A percentile compares a stretch with the other conserved stretches of the same genome.
Evolutionary conservation across 345 rosid species (phyloP).

Genomic region (Garcia nutans): DNA sequence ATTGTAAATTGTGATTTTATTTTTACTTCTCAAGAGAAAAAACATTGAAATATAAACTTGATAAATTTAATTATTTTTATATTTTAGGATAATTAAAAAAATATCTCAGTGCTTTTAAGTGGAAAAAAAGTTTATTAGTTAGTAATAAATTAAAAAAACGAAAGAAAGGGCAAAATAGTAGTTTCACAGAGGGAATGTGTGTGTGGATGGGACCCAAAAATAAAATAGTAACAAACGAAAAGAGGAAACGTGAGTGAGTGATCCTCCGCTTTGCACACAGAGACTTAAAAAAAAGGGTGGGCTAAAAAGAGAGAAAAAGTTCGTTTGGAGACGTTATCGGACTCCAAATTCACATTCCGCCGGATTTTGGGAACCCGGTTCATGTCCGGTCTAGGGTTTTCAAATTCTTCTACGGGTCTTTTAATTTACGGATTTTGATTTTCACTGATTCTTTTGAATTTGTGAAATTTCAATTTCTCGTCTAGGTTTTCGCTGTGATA

Average conservation of each 20-base stretch:
- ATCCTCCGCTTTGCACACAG: constrained; percentile 39
- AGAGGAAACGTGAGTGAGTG: constrained; percentile 46
- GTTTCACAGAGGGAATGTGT: not conserved
- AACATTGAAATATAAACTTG: too few relatives aligned
- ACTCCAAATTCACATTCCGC: constrained; percentile 57
- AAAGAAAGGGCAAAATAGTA: constrained; percentile 29
- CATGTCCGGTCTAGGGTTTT: constrained; percentile 63
- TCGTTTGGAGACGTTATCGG: constrained; percentile 84
- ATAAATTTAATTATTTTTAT: too few relatives aligned
- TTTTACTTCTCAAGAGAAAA: too few relatives aligned
- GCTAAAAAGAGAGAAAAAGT: constrained; percentile 38
- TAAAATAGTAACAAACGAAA: constrained; percentile 3
- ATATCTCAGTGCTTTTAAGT: too few relatives aligned
- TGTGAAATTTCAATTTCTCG: not conserved
- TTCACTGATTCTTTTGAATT: not conserved
- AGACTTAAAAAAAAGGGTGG: constrained; percentile 22
- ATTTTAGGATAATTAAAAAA: too few relatives aligned
- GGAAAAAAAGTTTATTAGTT: too few relatives aligned
- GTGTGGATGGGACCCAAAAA: constrained; percentile 26
- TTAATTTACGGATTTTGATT: not conserved
- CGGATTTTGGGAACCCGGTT: constrained; percentile 63
- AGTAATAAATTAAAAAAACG: too few relatives aligned
- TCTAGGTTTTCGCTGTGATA: not conserved
- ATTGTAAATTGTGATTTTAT: too few relatives aligned
- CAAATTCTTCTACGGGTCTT: constrained; percentile 10